Percentiles rank a stretch among this genome's conserved stretches.
Conservation (phyloP, 2,329 filamentous ascomycete species). For the Hypoxylon sp. region DNA sequence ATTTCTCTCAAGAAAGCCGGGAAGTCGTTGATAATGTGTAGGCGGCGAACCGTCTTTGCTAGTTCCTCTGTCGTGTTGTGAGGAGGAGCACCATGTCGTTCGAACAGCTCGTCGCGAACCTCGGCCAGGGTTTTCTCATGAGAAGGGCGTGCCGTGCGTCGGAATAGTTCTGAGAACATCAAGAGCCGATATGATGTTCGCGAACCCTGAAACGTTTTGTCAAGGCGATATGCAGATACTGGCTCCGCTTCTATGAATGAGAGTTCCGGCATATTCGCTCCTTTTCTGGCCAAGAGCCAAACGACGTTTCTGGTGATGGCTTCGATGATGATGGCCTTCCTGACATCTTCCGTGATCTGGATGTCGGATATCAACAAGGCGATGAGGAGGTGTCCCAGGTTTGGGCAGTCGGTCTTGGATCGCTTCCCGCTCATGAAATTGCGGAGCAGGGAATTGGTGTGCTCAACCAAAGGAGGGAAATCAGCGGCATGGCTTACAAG, state of each 20-base stretch:
- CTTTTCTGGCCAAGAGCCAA: constrained; percentile 56
- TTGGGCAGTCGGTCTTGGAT: constrained; percentile 54
- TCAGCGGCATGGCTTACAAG: constrained; percentile 57
- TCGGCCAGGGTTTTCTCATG: constrained; percentile 47
- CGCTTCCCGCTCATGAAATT: constrained; percentile 51
- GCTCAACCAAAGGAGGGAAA: constrained; percentile 46
- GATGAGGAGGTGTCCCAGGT: constrained; percentile 59
- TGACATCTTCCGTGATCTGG: constrained; percentile 51
- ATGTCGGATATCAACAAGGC: constrained; percentile 56
- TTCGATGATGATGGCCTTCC: constrained; percentile 56
- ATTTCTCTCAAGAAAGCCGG: constrained; percentile 54
- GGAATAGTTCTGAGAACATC: constrained; percentile 63
- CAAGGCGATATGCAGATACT: constrained; percentile 56
- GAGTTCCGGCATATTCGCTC: constrained; percentile 53
- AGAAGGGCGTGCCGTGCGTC: constrained; percentile 52
- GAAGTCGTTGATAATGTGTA: constrained; percentile 54
- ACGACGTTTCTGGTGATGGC: constrained; percentile 60
- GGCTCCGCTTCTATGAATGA: constrained; percentile 54
- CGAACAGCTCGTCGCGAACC: constrained; percentile 56
- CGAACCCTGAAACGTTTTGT: constrained; percentile 56
- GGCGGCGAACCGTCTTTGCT: constrained; percentile 53
- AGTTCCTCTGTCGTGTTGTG: constrained; percentile 51
- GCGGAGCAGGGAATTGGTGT: constrained; percentile 52
- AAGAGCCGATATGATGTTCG: constrained; percentile 59
- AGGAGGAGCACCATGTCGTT: constrained; percentile 56